A percentile compares a stretch with the other conserved stretches of the same genome.
Evolutionary conservation across 2,329 filamentous ascomycete genomes (phyloP).

Genomic region (Calycina marina): DNA sequence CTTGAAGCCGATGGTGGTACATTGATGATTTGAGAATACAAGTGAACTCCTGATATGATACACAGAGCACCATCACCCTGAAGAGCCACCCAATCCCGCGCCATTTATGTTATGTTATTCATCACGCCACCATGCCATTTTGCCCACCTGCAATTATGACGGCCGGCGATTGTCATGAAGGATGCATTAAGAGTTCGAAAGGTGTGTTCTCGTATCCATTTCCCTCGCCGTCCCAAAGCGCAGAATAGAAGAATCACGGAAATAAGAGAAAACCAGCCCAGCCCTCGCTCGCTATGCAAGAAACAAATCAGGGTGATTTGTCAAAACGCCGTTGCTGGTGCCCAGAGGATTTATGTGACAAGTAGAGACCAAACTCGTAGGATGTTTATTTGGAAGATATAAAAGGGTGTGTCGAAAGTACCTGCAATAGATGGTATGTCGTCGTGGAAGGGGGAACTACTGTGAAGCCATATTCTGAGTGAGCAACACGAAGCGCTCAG

Average conservation of each 20-base stretch:
- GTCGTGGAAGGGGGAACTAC: background rate
- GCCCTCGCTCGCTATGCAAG: conserved; percentile 25
- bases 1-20: too few relatives aligned
- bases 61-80: conserved; percentile 13
- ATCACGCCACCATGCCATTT: conserved; percentile 12
- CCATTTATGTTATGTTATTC: conserved; percentile 20
- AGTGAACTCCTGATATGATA: too few relatives aligned
- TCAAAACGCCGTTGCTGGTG: conserved; percentile 21
- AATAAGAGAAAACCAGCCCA: conserved; percentile 20
- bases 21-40: too few relatives aligned
- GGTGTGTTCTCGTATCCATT: conserved; percentile 12
- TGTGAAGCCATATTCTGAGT: conserved; percentile 11
- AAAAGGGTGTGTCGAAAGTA: background rate
- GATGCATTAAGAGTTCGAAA: conserved; percentile 20
- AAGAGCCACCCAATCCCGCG: conserved; percentile 17
- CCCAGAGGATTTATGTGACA: conserved; percentile 17
- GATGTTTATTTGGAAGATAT: background rate
- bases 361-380: background rate
- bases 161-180: conserved; percentile 19
- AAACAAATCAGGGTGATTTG: conserved; percentile 19
- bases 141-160: conserved; percentile 9
- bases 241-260: conserved; percentile 19
- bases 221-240: conserved; percentile 12
- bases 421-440: background rate
- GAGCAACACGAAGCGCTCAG: conserved; percentile 19